A percentile compares a stretch with the other conserved stretches of the same genome.
Evolutionary conservation across 768 basidiomycete genomes (phyloP).

Genomic region (Panellus pusillus): DNA sequence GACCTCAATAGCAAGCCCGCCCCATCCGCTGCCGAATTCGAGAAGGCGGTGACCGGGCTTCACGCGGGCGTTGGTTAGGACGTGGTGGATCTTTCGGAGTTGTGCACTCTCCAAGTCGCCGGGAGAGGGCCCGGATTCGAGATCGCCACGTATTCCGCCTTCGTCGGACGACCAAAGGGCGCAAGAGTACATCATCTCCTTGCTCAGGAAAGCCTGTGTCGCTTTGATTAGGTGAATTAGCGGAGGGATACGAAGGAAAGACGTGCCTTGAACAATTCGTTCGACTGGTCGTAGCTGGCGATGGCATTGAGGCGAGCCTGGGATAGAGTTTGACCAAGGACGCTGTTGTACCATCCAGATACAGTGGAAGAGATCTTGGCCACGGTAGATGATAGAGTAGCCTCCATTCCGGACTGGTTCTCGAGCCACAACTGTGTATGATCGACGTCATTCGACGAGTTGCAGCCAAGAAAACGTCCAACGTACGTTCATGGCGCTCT

Average conservation of each 20-base stretch:
- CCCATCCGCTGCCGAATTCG: conserved; percentile 96
- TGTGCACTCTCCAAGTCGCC: conserved; percentile 83
- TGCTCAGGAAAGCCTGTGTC: conserved; percentile 68
- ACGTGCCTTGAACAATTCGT: conserved; percentile 76
- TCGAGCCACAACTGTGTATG: conserved; percentile 62
- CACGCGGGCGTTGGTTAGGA: conserved; percentile 76
- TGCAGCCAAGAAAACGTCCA: conserved; percentile 1
- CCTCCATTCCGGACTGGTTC: conserved; percentile 59
- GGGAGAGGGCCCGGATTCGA: conserved; percentile 51
- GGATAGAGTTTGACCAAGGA: conserved; percentile 71
- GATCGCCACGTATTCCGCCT: conserved; percentile 75
- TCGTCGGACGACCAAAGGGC: conserved; percentile 82
- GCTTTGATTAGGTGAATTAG: conserved; percentile 11
- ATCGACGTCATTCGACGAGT: conserved; percentile 13
- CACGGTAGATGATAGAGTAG: conserved; percentile 55
- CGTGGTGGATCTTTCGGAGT: conserved; percentile 77
- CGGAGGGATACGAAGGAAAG: neutral
- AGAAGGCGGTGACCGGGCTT: conserved; percentile 78
- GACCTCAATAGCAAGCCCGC: conserved; percentile 85
- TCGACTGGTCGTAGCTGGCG: conserved; percentile 91
- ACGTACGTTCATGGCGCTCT: conserved; percentile 63
- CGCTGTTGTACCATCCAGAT: conserved; percentile 66
- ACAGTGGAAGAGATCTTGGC: conserved; percentile 57
- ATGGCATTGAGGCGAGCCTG: conserved; percentile 78
- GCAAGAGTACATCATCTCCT: conserved; percentile 96